Percentiles rank a stretch among this genome's conserved stretches.
Evolutionary conservation across 2,329 filamentous ascomycete genomes (phyloP).

Genomic region (Trichoderma brevicompactum): DNA sequence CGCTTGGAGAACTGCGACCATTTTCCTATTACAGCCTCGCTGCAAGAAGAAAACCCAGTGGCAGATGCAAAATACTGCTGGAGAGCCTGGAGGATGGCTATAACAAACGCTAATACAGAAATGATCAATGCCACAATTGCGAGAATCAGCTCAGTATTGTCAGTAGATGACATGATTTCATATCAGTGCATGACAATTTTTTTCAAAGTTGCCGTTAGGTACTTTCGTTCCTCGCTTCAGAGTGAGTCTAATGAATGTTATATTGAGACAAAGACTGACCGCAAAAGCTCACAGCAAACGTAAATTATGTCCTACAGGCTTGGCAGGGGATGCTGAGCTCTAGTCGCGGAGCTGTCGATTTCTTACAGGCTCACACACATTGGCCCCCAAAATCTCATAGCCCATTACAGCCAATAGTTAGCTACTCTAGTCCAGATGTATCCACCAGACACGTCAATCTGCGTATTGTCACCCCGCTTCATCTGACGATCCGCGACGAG

Average conservation of each 20-base stretch:
- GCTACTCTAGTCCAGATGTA: not conserved
- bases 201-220: not conserved
- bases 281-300: not conserved
- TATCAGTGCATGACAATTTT: not conserved
- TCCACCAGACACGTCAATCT: not conserved
- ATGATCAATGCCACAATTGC: conserved; percentile 6
- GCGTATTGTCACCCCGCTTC: not conserved
- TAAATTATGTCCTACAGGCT: not conserved
- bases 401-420: not conserved
- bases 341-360: no score
- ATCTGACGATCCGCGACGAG: not conserved
- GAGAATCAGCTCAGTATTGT: conserved; percentile 9
- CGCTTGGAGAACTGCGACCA: not conserved
- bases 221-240: not conserved
- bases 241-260: not conserved
- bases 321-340: not conserved
- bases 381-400: not conserved
- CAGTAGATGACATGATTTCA: not conserved
- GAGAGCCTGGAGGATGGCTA: not conserved
- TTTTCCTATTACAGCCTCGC: conserved; percentile 10
- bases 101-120: conserved; percentile 9
- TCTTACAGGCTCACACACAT: not conserved
- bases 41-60: not conserved
- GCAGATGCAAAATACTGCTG: not conserved
- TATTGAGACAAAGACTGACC: not conserved